Evolutionary conservation across 495 filamentous ascomycete genomes (phyloP).

Genomic region (Neurospora tetraspora): DNA sequence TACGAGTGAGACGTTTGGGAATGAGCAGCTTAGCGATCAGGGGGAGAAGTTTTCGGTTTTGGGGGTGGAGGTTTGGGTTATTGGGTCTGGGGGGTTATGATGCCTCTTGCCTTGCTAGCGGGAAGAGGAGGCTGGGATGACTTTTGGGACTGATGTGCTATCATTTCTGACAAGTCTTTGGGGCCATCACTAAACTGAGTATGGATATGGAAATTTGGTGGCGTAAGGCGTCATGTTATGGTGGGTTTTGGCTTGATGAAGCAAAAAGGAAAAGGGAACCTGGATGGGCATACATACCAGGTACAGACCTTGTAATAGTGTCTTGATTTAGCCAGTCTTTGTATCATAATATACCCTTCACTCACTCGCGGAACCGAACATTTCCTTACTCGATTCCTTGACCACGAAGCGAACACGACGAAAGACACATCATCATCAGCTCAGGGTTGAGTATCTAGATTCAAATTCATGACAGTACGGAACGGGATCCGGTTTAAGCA

Average conservation of each 20-base stretch:
- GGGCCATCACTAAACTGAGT: background rate
- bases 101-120: background rate
- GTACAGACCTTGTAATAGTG: background rate
- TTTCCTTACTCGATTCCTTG: background rate
- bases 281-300: background rate
- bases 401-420: too few relatives aligned
- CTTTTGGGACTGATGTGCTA: background rate
- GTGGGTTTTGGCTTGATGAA: background rate
- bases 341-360: background rate
- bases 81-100: conserved; percentile 29
- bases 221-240: background rate
- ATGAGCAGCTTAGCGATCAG: conserved; percentile 90
- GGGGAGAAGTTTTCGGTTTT: conserved; percentile 87
- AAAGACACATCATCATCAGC: background rate
- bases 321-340: background rate
- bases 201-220: background rate
- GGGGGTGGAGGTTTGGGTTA: conserved; percentile 87
- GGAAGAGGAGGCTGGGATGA: background rate
- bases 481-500: background rate
- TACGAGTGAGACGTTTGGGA: conserved; percentile 81
- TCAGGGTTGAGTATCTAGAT: background rate
- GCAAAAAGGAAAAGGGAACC: background rate
- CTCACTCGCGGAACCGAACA: background rate
- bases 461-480: background rate
- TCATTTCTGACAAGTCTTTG: background rate